Evolutionary conservation across 2,329 filamentous ascomycete genomes (phyloP), one percentile per base, ranked within the genome.

Genomic region (Xylaria sp.): DNA sequence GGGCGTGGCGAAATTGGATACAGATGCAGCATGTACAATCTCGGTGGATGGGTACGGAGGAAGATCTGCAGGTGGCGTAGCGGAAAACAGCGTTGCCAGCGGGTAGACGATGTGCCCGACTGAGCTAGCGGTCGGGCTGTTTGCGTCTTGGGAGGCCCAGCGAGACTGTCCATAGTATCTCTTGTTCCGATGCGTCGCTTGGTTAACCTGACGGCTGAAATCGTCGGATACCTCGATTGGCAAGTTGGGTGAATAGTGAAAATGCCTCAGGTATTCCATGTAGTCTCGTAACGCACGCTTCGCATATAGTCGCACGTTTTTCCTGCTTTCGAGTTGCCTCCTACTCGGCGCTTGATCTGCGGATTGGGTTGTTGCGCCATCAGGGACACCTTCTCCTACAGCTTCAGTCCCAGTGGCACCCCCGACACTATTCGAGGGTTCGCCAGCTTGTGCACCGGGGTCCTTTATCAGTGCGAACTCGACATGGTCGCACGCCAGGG

Each of bases 251-350:
- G 93, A 92, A 80, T 96, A 96, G 75, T 96, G 91, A 71, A 96
- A 90, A 68, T 90, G 84, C 0, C 89, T 88, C 48, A 97, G 82
- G 76, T 93, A 96, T 25, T 87, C 84, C 74, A 90, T 83, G 77
- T 92, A 94, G 80, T 96, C 93, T 68, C 90, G 87, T 25, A 96
- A 81, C 0, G 93, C 92, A 65, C 90, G 87, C 79, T 93, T 94
- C 3, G 93, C 93, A 79, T 91, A 90, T 0, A 86, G 85, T 74
- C 92, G 92, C 73, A 95, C 90, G 32, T 87, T 81, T 78, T 92
- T 94, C 54, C 91, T 87, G 54, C 87, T 87, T 71, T 91, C 89
- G 28, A 88, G 72, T 70, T 76, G 75, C 44, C 59, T 74, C 65
- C 72, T 76, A n/a, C 66, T 72, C 20, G 63, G 70, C 7, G 46